A percentile compares a stretch with the other conserved stretches of the same genome.
Conservation (phyloP, 768 basidiomycete species). For the Rhodosporidiobolus odoratus region DNA sequence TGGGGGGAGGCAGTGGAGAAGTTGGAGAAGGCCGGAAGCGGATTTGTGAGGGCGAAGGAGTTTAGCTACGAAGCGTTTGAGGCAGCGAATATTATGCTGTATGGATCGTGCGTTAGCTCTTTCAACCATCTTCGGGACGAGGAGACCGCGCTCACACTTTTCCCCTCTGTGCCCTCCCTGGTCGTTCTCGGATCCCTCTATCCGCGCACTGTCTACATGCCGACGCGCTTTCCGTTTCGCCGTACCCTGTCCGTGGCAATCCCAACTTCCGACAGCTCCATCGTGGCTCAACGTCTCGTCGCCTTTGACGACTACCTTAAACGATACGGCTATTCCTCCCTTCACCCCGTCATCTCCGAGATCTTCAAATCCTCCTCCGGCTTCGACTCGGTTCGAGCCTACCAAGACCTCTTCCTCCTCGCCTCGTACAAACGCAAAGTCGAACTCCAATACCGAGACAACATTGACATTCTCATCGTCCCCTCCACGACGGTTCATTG, state of each 20-base stretch:
- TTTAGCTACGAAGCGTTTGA: conserved; percentile 12
- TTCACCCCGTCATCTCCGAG: conserved; percentile 5
- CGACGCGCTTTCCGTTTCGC: no score
- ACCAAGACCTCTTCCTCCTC: conserved; percentile 7
- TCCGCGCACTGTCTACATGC: no score
- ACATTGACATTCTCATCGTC: conserved; percentile 19
- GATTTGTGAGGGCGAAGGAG: background rate
- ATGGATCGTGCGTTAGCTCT: background rate
- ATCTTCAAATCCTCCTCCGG: conserved; percentile 4
- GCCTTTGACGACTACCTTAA: conserved; percentile 10
- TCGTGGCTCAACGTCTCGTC: conserved; percentile 11
- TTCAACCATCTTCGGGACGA: no score
- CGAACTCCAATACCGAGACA: background rate
- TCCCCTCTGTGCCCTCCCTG: no score
- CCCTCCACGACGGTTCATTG: conserved; percentile 6
- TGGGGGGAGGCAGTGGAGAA: background rate
- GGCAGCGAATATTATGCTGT: conserved; percentile 6
- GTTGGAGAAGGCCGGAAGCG: background rate
- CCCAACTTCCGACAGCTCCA: no score
- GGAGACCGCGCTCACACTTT: no score
- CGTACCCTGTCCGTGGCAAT: no score
- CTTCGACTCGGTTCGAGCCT: conserved; percentile 1
- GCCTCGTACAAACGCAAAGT: background rate
- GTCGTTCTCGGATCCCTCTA: no score
- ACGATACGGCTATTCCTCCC: background rate